Base-by-base conservation (phyloP, 176 grass and related monocot genomes). In the Tillandsia leiboldiana region DNA sequence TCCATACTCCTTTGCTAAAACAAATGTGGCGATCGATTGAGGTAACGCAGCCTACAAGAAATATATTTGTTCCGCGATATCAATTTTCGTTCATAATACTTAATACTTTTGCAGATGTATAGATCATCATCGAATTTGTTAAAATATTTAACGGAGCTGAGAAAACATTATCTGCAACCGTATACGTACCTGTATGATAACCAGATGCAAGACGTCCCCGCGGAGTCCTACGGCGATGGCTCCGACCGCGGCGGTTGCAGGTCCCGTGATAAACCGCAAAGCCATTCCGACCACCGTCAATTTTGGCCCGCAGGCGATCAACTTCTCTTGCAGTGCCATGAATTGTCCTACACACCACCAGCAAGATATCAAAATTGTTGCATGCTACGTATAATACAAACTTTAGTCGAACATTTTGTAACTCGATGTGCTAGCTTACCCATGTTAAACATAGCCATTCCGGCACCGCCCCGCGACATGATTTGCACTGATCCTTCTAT, bases 371-470 rank as follows among this genome's bases (percentile, higher is more conserved):
- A 1, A 49, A 28, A 52, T 61, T 49, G 48, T 54, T 47, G 47
- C 48, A 62, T 70, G 75, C 53, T 51, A 15, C 10, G n/a, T 26
- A 26, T 26, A 64, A 5, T 49, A 22, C 12, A 51, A 9, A 71
- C 8, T 17, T 15, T 15, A 8, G 13, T 15, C 12, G 53, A 57
- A 57, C 6, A 54, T 48, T n/a, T 53, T 8, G 8, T 67, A 20
- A 51, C 18, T 42, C 33, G 33, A 51, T 12, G 0, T 54, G 0
- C 20, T 20, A 20, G 20, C 66, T 48, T 23, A 87, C 91, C 91
- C 74, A 91, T 82, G 83, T 83, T 96, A 68, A 96, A 96, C 91
- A 96, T 96, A 20, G 83, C 68, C 79, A 87, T 74, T 50, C 80
- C 88, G 9, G 88, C 83, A 59, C 91, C 88, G 0, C 83, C 79